Conservation (phyloP, 768 basidiomycete genomes). For the Mycena filopes region DNA sequence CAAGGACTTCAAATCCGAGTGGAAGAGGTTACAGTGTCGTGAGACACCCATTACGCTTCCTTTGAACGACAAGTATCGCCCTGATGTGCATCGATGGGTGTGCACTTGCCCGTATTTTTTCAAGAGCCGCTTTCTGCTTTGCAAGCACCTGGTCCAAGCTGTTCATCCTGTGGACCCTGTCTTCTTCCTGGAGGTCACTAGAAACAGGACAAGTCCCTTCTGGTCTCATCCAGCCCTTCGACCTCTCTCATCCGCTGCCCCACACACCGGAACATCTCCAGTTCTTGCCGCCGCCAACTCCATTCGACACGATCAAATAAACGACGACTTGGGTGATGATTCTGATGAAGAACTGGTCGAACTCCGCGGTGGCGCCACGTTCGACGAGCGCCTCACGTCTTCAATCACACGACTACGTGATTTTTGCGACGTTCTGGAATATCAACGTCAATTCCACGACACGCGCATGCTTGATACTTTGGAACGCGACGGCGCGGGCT, state of each 20-base stretch:
- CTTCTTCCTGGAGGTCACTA: constrained; percentile 34
- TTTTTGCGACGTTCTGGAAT: constrained; percentile 19
- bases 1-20: constrained; percentile 26
- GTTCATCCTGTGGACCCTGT: constrained; percentile 24
- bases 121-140: constrained; percentile 34
- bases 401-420: not conserved
- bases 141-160: constrained; percentile 36
- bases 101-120: constrained; percentile 35
- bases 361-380: too few species aligned
- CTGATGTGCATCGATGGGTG: constrained; percentile 29
- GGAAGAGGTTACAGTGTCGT: constrained; percentile 19
- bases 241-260: too few species aligned
- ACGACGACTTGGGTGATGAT: too few species aligned
- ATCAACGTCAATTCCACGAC: constrained; percentile 17
- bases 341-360: too few species aligned
- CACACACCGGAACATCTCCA: too few species aligned
- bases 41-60: constrained; percentile 22
- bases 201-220: constrained; percentile 29
- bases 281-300: too few species aligned
- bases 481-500: not conserved
- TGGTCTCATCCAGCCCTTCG: constrained; percentile 24
- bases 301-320: too few species aligned
- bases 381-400: too few species aligned
- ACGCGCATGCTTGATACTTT: constrained; percentile 10
- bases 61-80: constrained; percentile 25